A percentile compares a stretch with the other conserved stretches of the same genome.
Evolutionary conservation across 2,329 filamentous ascomycete species (phyloP).

Genomic region (Microthyrium microscopicum): DNA sequence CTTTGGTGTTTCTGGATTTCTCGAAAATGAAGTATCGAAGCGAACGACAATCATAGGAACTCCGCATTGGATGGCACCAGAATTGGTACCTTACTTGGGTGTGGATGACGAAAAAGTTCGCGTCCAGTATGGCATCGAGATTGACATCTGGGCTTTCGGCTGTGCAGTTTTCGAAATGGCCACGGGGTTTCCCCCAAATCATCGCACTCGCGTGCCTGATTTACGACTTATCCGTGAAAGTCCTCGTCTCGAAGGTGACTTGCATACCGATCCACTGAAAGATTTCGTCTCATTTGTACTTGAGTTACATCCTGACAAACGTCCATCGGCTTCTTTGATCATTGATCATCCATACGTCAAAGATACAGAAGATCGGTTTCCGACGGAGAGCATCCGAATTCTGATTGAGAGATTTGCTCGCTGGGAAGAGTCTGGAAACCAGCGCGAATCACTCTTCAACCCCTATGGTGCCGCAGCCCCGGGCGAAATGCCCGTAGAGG

Average conservation of each 20-base stretch:
- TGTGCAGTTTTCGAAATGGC: slow-evolving; percentile 70
- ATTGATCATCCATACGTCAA: slow-evolving; percentile 53
- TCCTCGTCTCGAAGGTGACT: slow-evolving; percentile 53
- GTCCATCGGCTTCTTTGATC: slow-evolving; percentile 53
- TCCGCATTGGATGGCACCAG: slow-evolving; percentile 74
- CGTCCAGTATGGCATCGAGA: slow-evolving; percentile 29
- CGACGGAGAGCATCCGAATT: slow-evolving; percentile 44
- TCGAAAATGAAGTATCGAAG: slow-evolving; percentile 61
- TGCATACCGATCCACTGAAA: slow-evolving; percentile 52
- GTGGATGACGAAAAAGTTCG: slow-evolving; percentile 38
- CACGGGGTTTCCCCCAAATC: slow-evolving; percentile 58
- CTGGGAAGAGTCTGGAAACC: slow-evolving; percentile 61
- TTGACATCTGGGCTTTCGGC: slow-evolving; percentile 74
- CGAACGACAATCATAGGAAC: slow-evolving; percentile 69
- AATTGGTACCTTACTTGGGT: slow-evolving; percentile 42
- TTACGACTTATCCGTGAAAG: slow-evolving; percentile 42
- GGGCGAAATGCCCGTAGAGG: slow-evolving; percentile 27
- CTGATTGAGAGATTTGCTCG: slow-evolving; percentile 56
- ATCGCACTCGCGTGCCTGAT: slow-evolving; percentile 32
- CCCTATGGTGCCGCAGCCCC: slow-evolving; percentile 41
- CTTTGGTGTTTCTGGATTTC: slow-evolving; percentile 66
- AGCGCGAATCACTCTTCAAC: slow-evolving; percentile 47
- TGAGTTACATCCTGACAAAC: slow-evolving; percentile 47
- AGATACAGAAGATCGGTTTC: slow-evolving; percentile 45
- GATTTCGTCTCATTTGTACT: slow-evolving; percentile 59